Conservation (phyloP, 805 yeast species). For the Kuraishia capsulata region DNA sequence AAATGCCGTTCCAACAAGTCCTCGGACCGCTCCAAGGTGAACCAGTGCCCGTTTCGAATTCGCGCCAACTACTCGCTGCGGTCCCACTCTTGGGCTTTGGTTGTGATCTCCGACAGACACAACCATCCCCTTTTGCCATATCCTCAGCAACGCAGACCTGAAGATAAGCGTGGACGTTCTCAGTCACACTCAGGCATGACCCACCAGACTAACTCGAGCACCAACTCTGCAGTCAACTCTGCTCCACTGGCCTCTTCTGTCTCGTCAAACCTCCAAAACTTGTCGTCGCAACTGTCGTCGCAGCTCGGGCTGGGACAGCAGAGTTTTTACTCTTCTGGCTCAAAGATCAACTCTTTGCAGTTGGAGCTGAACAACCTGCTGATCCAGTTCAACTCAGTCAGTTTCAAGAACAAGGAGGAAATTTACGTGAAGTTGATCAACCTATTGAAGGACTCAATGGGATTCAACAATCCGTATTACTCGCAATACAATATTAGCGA, state of each 20-base stretch:
- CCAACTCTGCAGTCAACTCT: not conserved
- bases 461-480: not conserved
- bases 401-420: constrained; percentile 15
- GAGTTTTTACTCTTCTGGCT: not conserved
- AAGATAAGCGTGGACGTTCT: not conserved
- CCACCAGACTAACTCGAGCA: no score
- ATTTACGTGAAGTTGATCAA: constrained; percentile 14
- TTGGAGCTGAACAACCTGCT: constrained; percentile 18
- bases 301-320: no score
- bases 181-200: not conserved
- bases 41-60: constrained; percentile 54
- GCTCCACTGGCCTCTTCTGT: not conserved
- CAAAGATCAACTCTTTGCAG: constrained; percentile 9
- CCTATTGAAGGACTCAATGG: constrained; percentile 12
- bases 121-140: constrained; percentile 35
- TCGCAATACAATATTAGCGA: not conserved
- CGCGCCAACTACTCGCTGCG: constrained; percentile 52
- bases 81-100: constrained; percentile 48
- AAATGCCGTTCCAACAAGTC: constrained; percentile 27
- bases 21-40: constrained; percentile 10
- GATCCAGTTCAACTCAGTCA: constrained; percentile 16
- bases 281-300: not conserved
- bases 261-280: not conserved
- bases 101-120: constrained; percentile 50
- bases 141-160: not conserved